Evolutionary conservation across 371 early-diverging fungal genomes (phyloP), one percentile per base, ranked within the genome.

Genomic region (Actinomortierella ambigua): DNA sequence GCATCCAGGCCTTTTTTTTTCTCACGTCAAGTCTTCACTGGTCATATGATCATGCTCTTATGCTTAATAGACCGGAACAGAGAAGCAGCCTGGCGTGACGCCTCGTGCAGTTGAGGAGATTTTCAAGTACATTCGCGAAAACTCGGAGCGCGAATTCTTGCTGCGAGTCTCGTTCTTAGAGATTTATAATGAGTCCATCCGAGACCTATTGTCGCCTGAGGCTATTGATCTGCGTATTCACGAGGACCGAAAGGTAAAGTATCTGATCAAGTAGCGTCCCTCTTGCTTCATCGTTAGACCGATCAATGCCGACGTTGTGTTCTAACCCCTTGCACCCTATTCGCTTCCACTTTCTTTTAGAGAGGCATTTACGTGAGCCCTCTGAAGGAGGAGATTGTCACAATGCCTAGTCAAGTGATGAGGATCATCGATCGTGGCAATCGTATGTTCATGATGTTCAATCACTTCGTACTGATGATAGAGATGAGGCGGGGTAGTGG

Each of bases 161-260:
- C 63, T 97, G 29, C 88, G 95, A 50, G 97, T 98, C 14, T 94
- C 97, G 2, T 99, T 95, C 71, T 61, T 98, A 51, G 99, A 99
- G 78, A 96, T 99, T 40, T 99, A 98, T 75, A 96, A 96, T 76
- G 99, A 99, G 65, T 85, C 82, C 5, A 88, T 95, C 52, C 81
- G 84, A 18, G 96, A 97, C 77, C 76, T 97, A 17, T 77, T 93
- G 7, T 76, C 88, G 22, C 95, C 96, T 0, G 83, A 87, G 15
- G 88, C 87, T 41, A 82, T 80, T 44, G 92, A 95, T 53, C 69
- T 96, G 17, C 83, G 87, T 62, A 94, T 96, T 47, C 90, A 89
- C 55, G 95, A 94, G 57, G 89, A 92, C 63, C 75, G 84, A 50
- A 83, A 81, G 61, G 88, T 87, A 71, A 34, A 4, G 34, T 11